These are phyloP conservation scores for Sechiopsis laciniata DNA, from an alignment of 306 rosid species.

Conservation along the genomic window DNA sequence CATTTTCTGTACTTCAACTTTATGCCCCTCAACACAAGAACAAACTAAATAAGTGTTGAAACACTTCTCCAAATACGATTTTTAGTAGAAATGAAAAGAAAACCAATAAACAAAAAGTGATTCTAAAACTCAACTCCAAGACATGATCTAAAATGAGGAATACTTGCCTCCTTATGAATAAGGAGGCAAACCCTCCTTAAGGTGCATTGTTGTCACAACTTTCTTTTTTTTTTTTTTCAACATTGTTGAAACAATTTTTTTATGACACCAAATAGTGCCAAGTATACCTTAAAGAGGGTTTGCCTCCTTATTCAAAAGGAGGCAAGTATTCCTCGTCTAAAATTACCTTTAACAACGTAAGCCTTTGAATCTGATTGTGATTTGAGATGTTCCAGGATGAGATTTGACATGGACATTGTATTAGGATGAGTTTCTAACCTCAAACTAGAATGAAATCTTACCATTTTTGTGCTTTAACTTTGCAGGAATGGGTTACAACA, in stretches of 20 bases:
- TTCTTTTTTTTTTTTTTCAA: too few species aligned
- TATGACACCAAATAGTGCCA: too few species aligned
- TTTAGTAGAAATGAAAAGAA: too few species aligned
- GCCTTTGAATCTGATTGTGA: not conserved
- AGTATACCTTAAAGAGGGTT: too few species aligned
- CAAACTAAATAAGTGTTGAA: not conserved
- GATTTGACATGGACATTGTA: not conserved
- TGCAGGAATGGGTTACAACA: constrained; percentile 88
- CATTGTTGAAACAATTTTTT: too few species aligned
- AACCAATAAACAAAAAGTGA: not conserved
- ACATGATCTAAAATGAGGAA: not conserved
- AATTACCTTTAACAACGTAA: not conserved
- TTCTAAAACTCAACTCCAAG: not conserved
- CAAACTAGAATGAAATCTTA: not conserved
- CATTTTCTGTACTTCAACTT: not conserved
- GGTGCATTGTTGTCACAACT: too few species aligned
- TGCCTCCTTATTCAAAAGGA: too few species aligned
- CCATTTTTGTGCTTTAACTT: not conserved
- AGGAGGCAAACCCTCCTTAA: too few species aligned
- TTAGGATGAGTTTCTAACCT: not conserved
- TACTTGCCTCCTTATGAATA: too few species aligned
- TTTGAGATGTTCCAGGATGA: not conserved
- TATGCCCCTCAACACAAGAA: not conserved
- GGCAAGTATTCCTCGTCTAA: too few species aligned
- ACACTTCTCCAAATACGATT: not conserved